Conservation (phyloP, 768 basidiomycete species). For the Rhizopogon salebrosus region DNA sequence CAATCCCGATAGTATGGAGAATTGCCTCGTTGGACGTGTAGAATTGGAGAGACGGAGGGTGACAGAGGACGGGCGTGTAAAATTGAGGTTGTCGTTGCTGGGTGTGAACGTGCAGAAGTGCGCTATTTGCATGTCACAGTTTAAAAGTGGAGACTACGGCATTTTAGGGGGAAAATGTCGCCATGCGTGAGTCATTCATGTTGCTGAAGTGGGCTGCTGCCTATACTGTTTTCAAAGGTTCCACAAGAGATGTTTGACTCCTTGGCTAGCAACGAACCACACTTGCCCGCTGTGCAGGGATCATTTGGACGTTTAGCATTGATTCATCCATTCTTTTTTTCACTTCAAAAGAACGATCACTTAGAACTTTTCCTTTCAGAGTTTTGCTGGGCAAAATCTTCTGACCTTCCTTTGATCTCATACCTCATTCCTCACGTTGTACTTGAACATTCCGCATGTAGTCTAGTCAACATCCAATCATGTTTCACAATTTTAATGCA, state of each 20-base stretch:
- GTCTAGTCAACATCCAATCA: not conserved
- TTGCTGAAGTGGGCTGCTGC: not conserved
- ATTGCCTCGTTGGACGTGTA: slow-evolving; percentile 38
- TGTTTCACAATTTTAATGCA: not conserved
- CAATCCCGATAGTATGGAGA: slow-evolving; percentile 12
- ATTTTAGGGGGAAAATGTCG: slow-evolving; percentile 53
- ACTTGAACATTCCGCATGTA: not conserved
- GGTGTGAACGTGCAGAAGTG: slow-evolving; percentile 65
- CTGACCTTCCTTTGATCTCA: slow-evolving; percentile 1
- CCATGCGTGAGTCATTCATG: slow-evolving; percentile 41
- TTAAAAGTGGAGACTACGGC: slow-evolving; percentile 52
- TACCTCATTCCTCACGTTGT: not conserved
- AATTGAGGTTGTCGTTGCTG: slow-evolving; percentile 62
- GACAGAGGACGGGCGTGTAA: slow-evolving; percentile 61
- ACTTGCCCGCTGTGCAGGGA: slow-evolving; percentile 66
- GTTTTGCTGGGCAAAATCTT: not conserved
- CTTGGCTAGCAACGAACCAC: slow-evolving; percentile 55
- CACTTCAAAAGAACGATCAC: not conserved
- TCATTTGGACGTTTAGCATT: slow-evolving; percentile 29
- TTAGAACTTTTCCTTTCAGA: not conserved
- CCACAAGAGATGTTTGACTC: slow-evolving; percentile 58
- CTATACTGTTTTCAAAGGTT: slow-evolving; percentile 29
- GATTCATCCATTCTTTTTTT: not conserved
- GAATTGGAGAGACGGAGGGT: slow-evolving; percentile 55
- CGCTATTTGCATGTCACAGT: slow-evolving; percentile 69